Conservation (phyloP, 345 rosid species). For the Litchi chinensis region DNA sequence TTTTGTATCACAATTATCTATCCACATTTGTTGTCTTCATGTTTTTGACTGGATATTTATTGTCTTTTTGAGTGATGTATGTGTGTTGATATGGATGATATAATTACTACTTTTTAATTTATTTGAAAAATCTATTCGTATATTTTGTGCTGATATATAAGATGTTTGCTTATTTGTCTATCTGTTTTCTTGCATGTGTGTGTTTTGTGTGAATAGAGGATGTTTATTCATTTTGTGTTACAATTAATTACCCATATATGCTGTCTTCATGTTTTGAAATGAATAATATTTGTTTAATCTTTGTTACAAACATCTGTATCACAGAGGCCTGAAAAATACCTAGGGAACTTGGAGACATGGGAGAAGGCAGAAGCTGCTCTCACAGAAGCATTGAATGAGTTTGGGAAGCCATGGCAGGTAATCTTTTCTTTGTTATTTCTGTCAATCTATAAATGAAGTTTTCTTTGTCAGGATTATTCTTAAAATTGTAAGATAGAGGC, state of each 20-base stretch:
- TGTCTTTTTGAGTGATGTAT: neutral
- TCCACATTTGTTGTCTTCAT: neutral
- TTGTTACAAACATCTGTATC: constrained; percentile 20
- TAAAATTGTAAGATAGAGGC: too few relatives aligned
- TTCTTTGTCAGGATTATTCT: constrained; percentile 6
- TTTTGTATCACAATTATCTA: neutral
- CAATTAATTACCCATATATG: neutral
- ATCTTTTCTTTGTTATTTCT: constrained; percentile 7
- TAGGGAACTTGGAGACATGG: constrained; percentile 84
- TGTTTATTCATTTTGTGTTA: neutral
- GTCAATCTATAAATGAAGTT: neutral
- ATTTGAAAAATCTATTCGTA: neutral
- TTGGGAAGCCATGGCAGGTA: constrained; percentile 92
- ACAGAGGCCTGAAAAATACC: constrained; percentile 94
- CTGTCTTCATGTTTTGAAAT: neutral
- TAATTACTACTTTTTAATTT: neutral
- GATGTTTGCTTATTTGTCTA: neutral
- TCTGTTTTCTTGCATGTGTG: neutral
- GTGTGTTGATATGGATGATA: neutral
- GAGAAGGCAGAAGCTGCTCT: constrained; percentile 89
- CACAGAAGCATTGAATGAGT: constrained; percentile 67
- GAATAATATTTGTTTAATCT: neutral
- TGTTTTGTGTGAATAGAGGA: neutral
- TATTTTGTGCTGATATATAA: neutral
- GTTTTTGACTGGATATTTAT: neutral